These are phyloP conservation scores for Termitomyces sp. DNA, from an alignment of 768 basidiomycete genomes.

Conservation along the genomic window DNA sequence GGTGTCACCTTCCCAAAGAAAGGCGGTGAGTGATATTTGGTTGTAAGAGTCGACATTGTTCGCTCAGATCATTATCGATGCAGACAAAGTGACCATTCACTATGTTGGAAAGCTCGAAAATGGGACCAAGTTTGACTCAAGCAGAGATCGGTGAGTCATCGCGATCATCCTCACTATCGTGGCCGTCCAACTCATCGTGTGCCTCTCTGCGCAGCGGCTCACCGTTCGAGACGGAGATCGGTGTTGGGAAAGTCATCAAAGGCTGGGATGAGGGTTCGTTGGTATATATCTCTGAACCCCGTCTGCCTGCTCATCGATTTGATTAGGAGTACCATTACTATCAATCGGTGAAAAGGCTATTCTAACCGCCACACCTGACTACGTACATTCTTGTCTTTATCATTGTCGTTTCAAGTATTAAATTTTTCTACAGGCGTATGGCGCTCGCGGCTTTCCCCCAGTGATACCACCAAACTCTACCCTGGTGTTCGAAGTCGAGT, in stretches of 20 bases:
- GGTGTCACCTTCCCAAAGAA: conserved; percentile 55
- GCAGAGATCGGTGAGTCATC: conserved; percentile 58
- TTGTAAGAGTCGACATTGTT: background rate
- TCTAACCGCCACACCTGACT: conserved; percentile 69
- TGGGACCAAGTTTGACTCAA: conserved; percentile 71
- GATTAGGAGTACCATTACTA: conserved; percentile 67
- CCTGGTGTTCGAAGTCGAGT: conserved; percentile 80
- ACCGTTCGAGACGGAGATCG: conserved; percentile 69
- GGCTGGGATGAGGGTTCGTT: conserved; percentile 86
- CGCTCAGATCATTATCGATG: conserved; percentile 17
- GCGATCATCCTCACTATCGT: background rate
- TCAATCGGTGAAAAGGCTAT: conserved; percentile 71
- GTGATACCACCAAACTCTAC: conserved; percentile 73
- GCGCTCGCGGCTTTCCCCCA: conserved; percentile 67
- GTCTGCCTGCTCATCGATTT: conserved; percentile 16
- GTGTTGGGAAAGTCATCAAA: conserved; percentile 77
- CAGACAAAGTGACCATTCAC: conserved; percentile 72
- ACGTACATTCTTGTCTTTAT: conserved; percentile 38
- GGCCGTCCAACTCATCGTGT: conserved; percentile 4
- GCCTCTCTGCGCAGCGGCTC: conserved; percentile 30
- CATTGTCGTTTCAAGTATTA: background rate
- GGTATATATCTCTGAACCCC: background rate
- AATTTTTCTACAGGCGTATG: conserved; percentile 52
- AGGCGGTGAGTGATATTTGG: conserved; percentile 50
- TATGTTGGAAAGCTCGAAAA: conserved; percentile 69